Conservation (phyloP, 495 filamentous ascomycete species). For the Trichoderma orchidacearum region DNA sequence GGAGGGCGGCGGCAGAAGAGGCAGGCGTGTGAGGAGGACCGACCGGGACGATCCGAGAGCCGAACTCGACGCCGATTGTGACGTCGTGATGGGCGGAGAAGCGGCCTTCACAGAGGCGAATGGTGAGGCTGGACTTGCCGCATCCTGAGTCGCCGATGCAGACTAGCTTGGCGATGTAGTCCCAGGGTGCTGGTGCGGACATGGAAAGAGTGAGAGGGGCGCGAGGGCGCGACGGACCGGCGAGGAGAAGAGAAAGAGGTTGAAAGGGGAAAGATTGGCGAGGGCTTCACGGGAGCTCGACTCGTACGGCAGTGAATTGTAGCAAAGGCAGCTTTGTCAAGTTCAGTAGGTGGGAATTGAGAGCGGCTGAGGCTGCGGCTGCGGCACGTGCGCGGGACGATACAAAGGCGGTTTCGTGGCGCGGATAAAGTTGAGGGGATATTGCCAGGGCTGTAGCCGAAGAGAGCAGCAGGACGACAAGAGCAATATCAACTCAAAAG, state of each 20-base stretch:
- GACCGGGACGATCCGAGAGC: constrained; percentile 83
- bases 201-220: constrained; percentile 11
- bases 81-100: constrained; percentile 90
- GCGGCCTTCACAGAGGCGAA: constrained; percentile 93
- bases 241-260: background rate
- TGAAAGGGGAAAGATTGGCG: background rate
- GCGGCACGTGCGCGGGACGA: too few species aligned
- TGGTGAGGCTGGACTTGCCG: constrained; percentile 80
- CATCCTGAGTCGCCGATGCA: constrained; percentile 92
- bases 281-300: background rate
- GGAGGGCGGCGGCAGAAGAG: constrained; percentile 9
- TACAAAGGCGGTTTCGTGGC: too few species aligned
- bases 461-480: too few species aligned
- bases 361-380: too few species aligned
- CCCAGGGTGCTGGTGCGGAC: constrained; percentile 61
- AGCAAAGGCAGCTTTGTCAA: too few species aligned
- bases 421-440: too few species aligned
- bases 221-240: constrained; percentile 1
- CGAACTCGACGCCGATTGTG: constrained; percentile 96
- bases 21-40: constrained; percentile 53
- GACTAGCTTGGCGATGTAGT: constrained; percentile 97
- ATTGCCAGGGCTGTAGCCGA: too few species aligned
- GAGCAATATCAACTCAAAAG: too few species aligned
- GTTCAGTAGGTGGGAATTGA: too few species aligned
- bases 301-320: too few species aligned